These are phyloP conservation scores for Lunularia cruciata DNA, from an alignment of 225 moss, liverwort and hornwort genomes.

Conservation along the genomic window DNA sequence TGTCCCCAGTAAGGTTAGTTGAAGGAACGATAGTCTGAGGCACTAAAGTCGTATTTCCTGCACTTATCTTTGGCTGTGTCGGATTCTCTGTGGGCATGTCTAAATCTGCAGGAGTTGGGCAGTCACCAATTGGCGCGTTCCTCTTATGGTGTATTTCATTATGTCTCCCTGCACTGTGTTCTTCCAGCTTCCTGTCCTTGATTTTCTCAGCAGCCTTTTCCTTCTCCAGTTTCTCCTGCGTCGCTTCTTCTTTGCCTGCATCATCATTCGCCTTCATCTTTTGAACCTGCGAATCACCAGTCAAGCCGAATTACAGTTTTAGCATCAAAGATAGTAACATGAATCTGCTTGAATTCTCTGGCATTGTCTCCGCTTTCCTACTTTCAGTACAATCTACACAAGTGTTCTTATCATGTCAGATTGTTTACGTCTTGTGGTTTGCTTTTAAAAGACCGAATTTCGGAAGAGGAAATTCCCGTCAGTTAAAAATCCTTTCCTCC, in stretches of 20 bases:
- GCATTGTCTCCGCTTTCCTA: too few relatives aligned
- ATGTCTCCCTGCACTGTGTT: too few relatives aligned
- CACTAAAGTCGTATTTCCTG: background rate
- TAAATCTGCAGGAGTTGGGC: slow-evolving; percentile 9
- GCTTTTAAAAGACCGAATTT: too few relatives aligned
- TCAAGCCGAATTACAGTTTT: too few relatives aligned
- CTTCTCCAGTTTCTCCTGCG: background rate
- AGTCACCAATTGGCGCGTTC: background rate
- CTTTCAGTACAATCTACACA: too few relatives aligned
- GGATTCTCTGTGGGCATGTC: slow-evolving; percentile 1
- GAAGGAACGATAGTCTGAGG: background rate
- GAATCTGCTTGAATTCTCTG: background rate
- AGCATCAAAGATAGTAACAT: background rate
- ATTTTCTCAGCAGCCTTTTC: background rate
- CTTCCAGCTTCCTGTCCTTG: background rate
- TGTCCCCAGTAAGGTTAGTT: too few relatives aligned
- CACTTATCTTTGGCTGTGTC: background rate
- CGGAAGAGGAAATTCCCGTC: too few relatives aligned
- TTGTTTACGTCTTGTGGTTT: too few relatives aligned
- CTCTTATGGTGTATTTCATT: background rate
- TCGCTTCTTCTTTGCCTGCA: background rate
- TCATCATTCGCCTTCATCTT: background rate
- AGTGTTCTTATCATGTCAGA: too few relatives aligned
- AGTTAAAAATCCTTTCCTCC: too few relatives aligned
- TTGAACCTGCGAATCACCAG: background rate